A percentile compares a stretch with the other conserved stretches of the same genome.
phyloP scores from a whole-genome alignment of 2,329 filamentous ascomycete genomes.

The Cladosporium sp. region DNA sequence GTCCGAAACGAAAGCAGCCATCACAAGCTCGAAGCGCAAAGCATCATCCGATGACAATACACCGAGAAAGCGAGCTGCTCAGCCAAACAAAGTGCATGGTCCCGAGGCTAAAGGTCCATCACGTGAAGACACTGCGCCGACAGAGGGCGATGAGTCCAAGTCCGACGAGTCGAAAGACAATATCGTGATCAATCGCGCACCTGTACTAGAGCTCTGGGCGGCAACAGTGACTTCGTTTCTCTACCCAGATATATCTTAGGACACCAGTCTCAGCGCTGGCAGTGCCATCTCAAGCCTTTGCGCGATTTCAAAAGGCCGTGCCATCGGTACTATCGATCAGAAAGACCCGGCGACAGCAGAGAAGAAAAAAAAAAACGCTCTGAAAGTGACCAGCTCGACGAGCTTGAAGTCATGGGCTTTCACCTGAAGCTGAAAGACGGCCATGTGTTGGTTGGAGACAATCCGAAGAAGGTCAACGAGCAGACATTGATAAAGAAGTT shows the following conservation, averaged over 20 bases:
- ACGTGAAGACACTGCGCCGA: background rate
- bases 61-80: background rate
- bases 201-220: slow-evolving; percentile 36
- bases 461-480: slow-evolving; percentile 29
- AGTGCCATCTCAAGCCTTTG: slow-evolving; percentile 35
- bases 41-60: background rate
- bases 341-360: slow-evolving; percentile 24
- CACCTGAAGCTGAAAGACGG: slow-evolving; percentile 35
- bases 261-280: slow-evolving; percentile 35
- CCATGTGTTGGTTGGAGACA: slow-evolving; percentile 24
- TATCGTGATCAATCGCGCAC: slow-evolving; percentile 36
- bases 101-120: background rate
- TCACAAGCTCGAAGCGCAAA: slow-evolving; percentile 1
- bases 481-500: slow-evolving; percentile 30
- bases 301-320: slow-evolving; percentile 36
- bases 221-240: slow-evolving; percentile 30
- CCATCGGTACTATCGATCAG: slow-evolving; percentile 34
- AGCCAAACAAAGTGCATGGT: background rate
- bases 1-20: slow-evolving; percentile 3
- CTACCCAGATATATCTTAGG: slow-evolving; percentile 32
- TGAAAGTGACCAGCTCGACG: slow-evolving; percentile 26
- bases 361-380: slow-evolving; percentile 23
- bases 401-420: slow-evolving; percentile 37
- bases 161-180: background rate
- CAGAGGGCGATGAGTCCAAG: background rate